Evolutionary conservation across 164 flowering plant genomes (phyloP).

Genomic region (Houttuynia cordata): DNA sequence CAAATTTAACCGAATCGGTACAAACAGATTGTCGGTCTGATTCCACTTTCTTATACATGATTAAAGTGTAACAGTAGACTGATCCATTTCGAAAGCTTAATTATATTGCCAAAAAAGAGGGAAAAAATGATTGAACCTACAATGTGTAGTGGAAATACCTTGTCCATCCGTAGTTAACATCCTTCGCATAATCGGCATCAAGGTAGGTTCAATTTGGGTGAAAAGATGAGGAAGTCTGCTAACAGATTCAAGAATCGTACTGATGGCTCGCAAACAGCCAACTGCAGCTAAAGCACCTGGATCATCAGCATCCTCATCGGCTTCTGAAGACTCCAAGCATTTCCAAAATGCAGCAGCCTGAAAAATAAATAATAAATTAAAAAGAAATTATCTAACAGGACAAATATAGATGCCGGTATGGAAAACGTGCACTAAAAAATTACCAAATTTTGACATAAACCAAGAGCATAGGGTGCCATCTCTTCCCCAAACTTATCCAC

Average conservation of each 20-base stretch:
- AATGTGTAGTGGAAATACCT: constrained; percentile 30
- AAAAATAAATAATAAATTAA: neutral
- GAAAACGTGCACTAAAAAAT: neutral
- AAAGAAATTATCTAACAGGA: neutral
- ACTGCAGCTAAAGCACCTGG: constrained; percentile 98
- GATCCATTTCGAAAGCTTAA: too few relatives aligned
- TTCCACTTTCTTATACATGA: too few relatives aligned
- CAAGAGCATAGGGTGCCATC: constrained; percentile 99
- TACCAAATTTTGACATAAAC: constrained; percentile 97
- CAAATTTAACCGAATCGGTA: too few relatives aligned
- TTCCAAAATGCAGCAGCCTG: constrained; percentile 99
- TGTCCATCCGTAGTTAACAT: constrained; percentile 99
- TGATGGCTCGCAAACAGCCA: constrained; percentile 98
- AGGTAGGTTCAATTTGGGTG: constrained; percentile 71
- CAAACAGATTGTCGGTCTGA: too few relatives aligned
- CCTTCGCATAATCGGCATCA: constrained; percentile 89
- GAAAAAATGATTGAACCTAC: neutral
- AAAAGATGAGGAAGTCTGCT: constrained; percentile 92
- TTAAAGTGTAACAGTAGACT: too few relatives aligned
- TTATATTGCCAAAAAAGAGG: too few relatives aligned
- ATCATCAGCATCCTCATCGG: constrained; percentile 93
- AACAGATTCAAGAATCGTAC: constrained; percentile 97
- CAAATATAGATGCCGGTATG: neutral
- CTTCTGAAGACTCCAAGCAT: constrained; percentile 84
- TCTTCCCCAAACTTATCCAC: constrained; percentile 99